Evolutionary conservation across 2,329 filamentous ascomycete genomes (phyloP), one percentile per base, ranked within the genome.

Genomic region (Pezicula carpinea): DNA sequence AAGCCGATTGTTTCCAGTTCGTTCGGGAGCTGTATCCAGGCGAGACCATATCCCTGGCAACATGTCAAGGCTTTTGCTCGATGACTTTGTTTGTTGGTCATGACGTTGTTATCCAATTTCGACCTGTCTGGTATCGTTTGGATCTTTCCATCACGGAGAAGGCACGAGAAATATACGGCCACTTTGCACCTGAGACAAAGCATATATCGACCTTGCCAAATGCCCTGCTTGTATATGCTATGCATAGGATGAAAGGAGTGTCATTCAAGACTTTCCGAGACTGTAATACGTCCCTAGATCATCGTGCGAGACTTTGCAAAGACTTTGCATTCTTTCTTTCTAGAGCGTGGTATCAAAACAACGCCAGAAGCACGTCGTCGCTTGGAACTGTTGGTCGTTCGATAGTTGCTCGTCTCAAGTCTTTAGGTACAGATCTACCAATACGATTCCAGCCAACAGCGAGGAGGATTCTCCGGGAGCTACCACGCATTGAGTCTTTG

Each of bases 1-100:
- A 45, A 47, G 14, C 39, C 5, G 46, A 55, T 19, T 61, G 64
- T 56, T 59, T 70, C 44, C 51, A 53, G 3, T 68, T 71, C 40
- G 62, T 65, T 13, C 50, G 47, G 33, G 44, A 57, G 14, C 55
- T 52, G 0, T 72, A 69, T 41, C 63, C 66, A 0, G 51, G 49
- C 5, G 43, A 49, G n/a, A 43, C 54, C 3, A 57, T 71, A 21
- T 51, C 54, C 3, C 63, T 68, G 3, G 63, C 64, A 6, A 54
- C 64, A 6, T 64, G 64, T 5, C 75, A 78, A 52, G 75, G 75
- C 15, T 76, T 73, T 51, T 79, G 75, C 52, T 78, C 75, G 2
- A 71, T 76, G 53, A 78, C 75, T 0, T 50, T 77, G 6, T 59
- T 64, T 19, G 60, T 73, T 14, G 66, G 66, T 8, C 50, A 61